Conservation (phyloP, 164 flowering plant species). For the Litsea cubeba region DNA sequence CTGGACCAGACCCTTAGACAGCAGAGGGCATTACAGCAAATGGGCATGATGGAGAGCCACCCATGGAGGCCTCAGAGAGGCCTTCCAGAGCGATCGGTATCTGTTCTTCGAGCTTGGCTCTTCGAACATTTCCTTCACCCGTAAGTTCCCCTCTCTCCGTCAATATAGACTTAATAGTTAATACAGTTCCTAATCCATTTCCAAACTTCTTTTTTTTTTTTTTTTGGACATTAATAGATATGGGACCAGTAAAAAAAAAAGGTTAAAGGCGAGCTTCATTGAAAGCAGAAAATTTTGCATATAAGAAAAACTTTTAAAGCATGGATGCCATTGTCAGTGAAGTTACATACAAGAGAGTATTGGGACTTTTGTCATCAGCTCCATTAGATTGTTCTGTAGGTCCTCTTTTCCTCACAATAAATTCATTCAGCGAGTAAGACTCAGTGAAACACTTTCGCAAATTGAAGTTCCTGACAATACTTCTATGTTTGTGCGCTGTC, state of each 20-base stretch:
- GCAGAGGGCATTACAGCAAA: constrained; percentile 76
- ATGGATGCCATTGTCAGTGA: background rate
- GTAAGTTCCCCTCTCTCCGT: constrained; percentile 40
- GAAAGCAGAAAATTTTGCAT: no score
- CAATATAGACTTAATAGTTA: background rate
- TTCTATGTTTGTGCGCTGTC: no score
- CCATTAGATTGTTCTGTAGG: background rate
- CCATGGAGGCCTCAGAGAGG: constrained; percentile 99
- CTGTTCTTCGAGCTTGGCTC: constrained; percentile 96
- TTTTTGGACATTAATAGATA: background rate
- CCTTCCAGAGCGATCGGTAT: constrained; percentile 86
- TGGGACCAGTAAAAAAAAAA: background rate
- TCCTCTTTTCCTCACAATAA: background rate
- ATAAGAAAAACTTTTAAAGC: no score
- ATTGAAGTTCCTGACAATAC: no score
- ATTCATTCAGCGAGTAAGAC: background rate
- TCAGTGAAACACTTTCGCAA: background rate
- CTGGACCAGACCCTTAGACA: constrained; percentile 76
- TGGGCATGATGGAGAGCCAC: constrained; percentile 76
- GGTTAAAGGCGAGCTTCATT: no score
- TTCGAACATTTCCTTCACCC: constrained; percentile 98
- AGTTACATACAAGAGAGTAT: background rate
- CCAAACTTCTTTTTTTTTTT: no score
- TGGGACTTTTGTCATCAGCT: background rate
- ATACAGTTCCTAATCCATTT: no score